Evolutionary conservation across 176 grass and related monocot genomes (phyloP), one percentile per base, ranked within the genome.

Genomic region (Eremochloa ophiuroides): DNA sequence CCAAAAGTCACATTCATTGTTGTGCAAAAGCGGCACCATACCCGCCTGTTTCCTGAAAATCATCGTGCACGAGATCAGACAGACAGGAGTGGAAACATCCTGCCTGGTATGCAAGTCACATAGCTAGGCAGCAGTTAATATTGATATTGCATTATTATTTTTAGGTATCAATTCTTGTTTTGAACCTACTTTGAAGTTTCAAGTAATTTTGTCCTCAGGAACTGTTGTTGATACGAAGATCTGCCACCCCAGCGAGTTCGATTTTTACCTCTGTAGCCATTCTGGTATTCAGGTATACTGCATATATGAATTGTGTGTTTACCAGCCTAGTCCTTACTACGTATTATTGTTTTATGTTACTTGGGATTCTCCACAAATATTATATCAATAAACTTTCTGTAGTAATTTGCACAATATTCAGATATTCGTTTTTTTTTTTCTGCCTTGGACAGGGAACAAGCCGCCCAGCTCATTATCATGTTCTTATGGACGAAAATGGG

Each of bases 181-280:
- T 25, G 25, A 71, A 71, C 43, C 41, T 28, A 46, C 0, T 10
- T 71, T 71, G 8, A 50, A 73, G 27, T 73, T 18, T 73, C 8
- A 33, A 73, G 1, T 30, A 16, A 10, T 0, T 22, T 47, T 66
- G 5, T 69, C 25, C 18, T 64, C 78, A 91, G 96, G 77, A 7
- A 80, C 77, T 53, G 77, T 80, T 62, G 90, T 98, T 16, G 93
- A 95, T 31, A 93, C 80, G 31, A 86, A 31, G 12, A 98, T 95
- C 6, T 93, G 96, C 41, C 96, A 98, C 63, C 96, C 96, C 0
- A 93, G 31, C 0, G 96, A 98, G 44, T 98, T 98, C 4, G 92
- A 98, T 15, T 98, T 98, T 48, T 98, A 93, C 48, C 92, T 98
- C 17, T 98, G 95, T 35, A 98, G 95, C 72, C 95, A 98, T 88